phyloP scores from a whole-genome alignment of 176 grass and related monocot genomes.

The Dendrocalamus sinicus region DNA sequence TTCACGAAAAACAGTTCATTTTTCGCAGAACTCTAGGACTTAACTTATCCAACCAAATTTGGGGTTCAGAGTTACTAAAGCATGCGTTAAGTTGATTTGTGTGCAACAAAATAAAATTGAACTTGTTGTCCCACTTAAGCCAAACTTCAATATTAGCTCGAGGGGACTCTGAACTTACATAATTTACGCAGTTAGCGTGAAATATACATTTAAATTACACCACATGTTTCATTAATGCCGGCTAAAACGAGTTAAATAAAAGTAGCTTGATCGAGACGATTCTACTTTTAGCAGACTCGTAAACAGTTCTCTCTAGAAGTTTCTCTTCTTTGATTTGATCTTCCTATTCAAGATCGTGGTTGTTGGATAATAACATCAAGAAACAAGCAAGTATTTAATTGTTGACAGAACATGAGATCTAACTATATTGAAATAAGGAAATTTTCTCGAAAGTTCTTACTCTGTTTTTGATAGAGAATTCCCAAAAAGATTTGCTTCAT shows the following conservation, averaged over 20 bases:
- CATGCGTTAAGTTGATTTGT: too few species aligned
- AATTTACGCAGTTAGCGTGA: not conserved
- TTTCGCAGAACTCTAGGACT: too few species aligned
- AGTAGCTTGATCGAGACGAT: not conserved
- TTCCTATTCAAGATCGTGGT: not conserved
- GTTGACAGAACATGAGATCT: not conserved
- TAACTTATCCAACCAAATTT: too few species aligned
- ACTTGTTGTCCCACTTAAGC: too few species aligned
- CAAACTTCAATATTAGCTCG: too few species aligned
- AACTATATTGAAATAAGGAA: not conserved
- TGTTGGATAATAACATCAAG: not conserved
- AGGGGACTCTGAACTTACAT: too few species aligned
- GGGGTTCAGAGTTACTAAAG: too few species aligned
- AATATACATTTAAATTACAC: not conserved
- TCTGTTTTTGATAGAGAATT: not conserved
- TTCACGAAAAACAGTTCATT: too few species aligned
- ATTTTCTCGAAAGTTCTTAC: not conserved
- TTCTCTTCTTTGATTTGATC: not conserved
- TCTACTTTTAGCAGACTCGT: not conserved
- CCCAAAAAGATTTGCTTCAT: not conserved
- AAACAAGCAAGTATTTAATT: not conserved
- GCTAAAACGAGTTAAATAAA: not conserved
- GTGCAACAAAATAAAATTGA: too few species aligned
- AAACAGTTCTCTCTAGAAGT: not conserved
- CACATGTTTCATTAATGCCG: not conserved